phyloP scores from a whole-genome alignment of 1,284 basidiomycete species.

The Porodaedalea pini region DNA sequence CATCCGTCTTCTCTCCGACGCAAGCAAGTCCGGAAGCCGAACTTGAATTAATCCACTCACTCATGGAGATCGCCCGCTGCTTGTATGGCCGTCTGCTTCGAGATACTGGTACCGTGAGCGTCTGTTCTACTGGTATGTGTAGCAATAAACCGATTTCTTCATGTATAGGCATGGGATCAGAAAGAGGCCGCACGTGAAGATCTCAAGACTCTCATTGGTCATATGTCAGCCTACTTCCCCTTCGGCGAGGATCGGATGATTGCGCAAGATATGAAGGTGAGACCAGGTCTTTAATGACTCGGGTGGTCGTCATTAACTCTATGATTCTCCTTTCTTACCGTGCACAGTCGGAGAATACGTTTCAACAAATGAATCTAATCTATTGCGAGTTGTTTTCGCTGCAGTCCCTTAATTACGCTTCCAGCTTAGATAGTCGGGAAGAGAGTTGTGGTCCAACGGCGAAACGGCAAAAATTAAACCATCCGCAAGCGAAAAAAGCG shows the following conservation, averaged over 20 bases:
- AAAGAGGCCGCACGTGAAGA: constrained; percentile 34
- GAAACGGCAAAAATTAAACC: constrained; percentile 5
- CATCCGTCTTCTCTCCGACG: constrained; percentile 71
- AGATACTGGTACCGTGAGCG: constrained; percentile 28
- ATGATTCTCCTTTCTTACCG: background rate
- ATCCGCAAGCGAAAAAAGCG: constrained; percentile 18
- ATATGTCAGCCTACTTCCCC: constrained; percentile 84
- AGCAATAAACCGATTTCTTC: constrained; percentile 23
- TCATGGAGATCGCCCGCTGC: constrained; percentile 58
- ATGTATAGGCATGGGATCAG: constrained; percentile 13
- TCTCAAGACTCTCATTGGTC: constrained; percentile 57
- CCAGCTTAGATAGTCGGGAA: background rate
- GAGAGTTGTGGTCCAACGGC: background rate
- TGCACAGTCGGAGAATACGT: constrained; percentile 51
- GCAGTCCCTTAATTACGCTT: constrained; percentile 26
- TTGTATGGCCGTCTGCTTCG: constrained; percentile 64
- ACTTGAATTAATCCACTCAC: constrained; percentile 57
- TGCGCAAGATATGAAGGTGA: constrained; percentile 55
- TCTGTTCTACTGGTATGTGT: background rate
- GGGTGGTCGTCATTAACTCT: too few species aligned
- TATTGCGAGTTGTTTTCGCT: constrained; percentile 76
- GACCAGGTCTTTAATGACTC: constrained; percentile 7
- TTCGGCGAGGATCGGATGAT: constrained; percentile 45
- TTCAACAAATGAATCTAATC: constrained; percentile 69
- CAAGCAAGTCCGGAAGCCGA: constrained; percentile 54